Evolutionary conservation across 177 flowering plant species (phyloP), one percentile per base, ranked within the genome.

Genomic region (Tripterygium wilfordii): DNA sequence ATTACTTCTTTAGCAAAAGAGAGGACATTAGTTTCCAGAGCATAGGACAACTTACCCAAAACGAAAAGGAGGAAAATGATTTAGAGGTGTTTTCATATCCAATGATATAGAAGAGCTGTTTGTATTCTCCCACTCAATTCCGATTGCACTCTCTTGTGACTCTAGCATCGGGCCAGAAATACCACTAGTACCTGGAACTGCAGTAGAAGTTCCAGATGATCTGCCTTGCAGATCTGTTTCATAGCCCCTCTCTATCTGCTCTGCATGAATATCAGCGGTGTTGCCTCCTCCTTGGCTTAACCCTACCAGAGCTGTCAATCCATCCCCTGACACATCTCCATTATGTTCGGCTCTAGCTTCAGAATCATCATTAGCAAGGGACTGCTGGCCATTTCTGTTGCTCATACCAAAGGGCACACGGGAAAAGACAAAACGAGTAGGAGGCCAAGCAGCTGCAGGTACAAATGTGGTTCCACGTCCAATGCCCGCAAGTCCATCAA

Each of bases 401-500:
- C 94, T 92, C 65, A 85, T 54, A 47, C 82, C 83, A 76, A 78
- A 69, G 3, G 97, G 99, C 25, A 87, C 90, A 40, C 96, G 97
- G 14, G 99, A 94, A 64, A 80, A 94, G 31, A 94, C 96, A 67
- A 84, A 74, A 41, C 92, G 88, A 23, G 96, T 81, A 15, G 97
- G 95, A 49, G 89, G 77, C 88, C 88, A 79, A 45, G 84, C 75
- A 61, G 72, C 54, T 18, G 84, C 69, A 13, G 92, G 88, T 50
- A 83, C 88, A 63, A 74, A 77, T 51, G 89, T 77, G 30, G 75
- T 58, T 42, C 96, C 99, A 52, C 90, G 89, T 18, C 99, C 99
- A 66, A 94, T 81, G 44, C 92, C 99, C 41, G 97, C 97, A 60
- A 94, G 86, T 42, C 99, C 99, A 65, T 94, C 99, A 54, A 68